Evolutionary conservation across 345 rosid species (phyloP), one percentile per base, ranked within the genome.

Genomic region (Eucalyptus rudis): DNA sequence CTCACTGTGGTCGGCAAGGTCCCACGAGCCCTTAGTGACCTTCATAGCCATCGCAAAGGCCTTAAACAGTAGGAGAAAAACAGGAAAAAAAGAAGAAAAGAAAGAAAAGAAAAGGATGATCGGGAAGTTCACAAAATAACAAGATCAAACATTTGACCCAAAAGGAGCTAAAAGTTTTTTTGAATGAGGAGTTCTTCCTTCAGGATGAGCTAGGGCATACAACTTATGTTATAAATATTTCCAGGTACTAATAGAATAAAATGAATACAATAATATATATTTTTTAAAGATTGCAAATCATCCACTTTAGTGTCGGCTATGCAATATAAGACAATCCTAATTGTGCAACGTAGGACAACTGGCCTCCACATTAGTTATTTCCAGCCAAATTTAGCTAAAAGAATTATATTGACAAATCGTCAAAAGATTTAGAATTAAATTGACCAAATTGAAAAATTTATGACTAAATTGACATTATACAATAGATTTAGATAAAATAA

Each of bases 261-360:
- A n/a, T 29, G 33, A 64, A n/a, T 64, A n/a, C 9, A 64, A 14
- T 13, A n/a, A 62, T 4, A 51, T 16, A 6, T 16, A 6, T 6
- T 49, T 50, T 51, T 51, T 16, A 17, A 52, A 59, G 9, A 31
- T 64, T 4, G 36, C 10, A 64, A 64, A 64, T 64, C 1, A 0
- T 64, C 36, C 3, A 7, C 10, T 2, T 64, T n/a, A 1, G 7
- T 22, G 25, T 52, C 0, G 25, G 10, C 1, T 20, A 0, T 19
- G 58, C 24, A 52, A 52, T 52, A 52, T 52, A 52, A 52, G 56
- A 52, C 25, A 20, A 1, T 52, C 25, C 5, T 0, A 19, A 52
- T 0, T 3, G 4, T 19, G 58, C 58, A 52, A 52, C 0, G 2
- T 2, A 20, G 2, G 58, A 52, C 58, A 52, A 52, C 0, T 52